phyloP scores from a whole-genome alignment of 2,329 filamentous ascomycete species.

The Dactylellina haptotyla region DNA sequence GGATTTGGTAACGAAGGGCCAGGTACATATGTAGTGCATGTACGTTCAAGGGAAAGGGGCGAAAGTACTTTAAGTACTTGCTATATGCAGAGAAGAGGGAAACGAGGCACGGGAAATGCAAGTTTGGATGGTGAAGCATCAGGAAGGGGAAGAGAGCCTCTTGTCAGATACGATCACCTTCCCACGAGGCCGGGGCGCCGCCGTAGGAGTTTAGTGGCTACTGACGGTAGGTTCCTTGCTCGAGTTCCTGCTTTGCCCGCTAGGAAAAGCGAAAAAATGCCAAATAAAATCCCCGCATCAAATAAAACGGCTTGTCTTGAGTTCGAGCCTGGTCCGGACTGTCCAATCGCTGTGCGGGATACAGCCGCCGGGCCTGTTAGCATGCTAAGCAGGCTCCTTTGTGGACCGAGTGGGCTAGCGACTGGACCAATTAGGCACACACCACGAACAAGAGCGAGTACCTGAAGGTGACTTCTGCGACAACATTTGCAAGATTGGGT shows the following conservation, averaged over 20 bases:
- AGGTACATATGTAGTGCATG: conserved; percentile 25
- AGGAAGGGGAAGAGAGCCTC: no score
- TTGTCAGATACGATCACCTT: neutral
- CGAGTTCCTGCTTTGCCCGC: neutral
- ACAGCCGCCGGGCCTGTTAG: no score
- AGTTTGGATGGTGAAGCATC: no score
- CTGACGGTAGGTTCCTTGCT: neutral
- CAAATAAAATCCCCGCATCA: conserved; percentile 47
- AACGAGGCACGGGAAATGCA: no score
- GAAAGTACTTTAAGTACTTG: conserved; percentile 31
- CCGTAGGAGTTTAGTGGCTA: neutral
- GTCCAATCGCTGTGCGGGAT: conserved; percentile 44
- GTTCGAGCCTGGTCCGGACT: neutral
- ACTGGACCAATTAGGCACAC: conserved; percentile 18
- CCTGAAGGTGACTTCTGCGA: no score
- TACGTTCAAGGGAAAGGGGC: conserved; percentile 23
- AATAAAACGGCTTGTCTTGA: conserved; percentile 26
- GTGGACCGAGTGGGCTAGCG: neutral
- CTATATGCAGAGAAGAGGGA: no score
- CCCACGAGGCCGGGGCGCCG: neutral
- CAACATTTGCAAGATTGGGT: no score
- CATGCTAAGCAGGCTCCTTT: conserved; percentile 3
- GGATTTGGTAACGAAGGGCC: neutral
- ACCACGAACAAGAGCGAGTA: neutral
- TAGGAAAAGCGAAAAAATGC: neutral